These are phyloP conservation scores for Pichia deserticola DNA, from an alignment of 805 yeast species.

Conservation along the genomic window DNA sequence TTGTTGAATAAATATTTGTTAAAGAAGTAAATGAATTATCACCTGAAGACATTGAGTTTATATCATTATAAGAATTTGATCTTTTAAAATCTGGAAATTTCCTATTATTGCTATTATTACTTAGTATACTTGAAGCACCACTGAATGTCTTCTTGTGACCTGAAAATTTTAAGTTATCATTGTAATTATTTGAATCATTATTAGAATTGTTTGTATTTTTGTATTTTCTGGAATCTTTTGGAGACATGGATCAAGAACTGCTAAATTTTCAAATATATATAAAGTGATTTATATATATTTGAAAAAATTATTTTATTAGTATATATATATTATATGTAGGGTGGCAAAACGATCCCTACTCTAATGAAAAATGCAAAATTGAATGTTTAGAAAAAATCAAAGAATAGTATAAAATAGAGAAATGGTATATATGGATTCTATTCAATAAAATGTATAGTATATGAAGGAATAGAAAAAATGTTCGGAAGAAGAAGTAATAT, in stretches of 20 bases:
- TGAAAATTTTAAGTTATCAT: background rate
- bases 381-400: too few species aligned
- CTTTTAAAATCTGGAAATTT: background rate
- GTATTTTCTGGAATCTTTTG: background rate
- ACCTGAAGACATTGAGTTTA: background rate
- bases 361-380: too few species aligned
- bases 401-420: too few species aligned
- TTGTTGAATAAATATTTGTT: background rate
- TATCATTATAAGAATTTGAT: background rate
- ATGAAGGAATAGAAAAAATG: too few species aligned
- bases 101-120: background rate
- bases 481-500: too few species aligned
- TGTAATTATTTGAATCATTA: background rate
- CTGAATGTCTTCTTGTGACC: background rate
- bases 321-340: too few species aligned
- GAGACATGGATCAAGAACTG: background rate
- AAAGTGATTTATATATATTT: too few species aligned
- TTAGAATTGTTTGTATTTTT: background rate
- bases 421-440: too few species aligned
- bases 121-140: background rate
- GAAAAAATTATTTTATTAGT: too few species aligned
- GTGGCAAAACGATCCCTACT: too few species aligned
- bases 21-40: constrained; percentile 1
- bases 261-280: too few species aligned
- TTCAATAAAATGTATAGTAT: too few species aligned